A percentile compares a stretch with the other conserved stretches of the same genome.
Evolutionary conservation across 2,329 filamentous ascomycete species (phyloP).

Genomic region (Sporothrix protearum): DNA sequence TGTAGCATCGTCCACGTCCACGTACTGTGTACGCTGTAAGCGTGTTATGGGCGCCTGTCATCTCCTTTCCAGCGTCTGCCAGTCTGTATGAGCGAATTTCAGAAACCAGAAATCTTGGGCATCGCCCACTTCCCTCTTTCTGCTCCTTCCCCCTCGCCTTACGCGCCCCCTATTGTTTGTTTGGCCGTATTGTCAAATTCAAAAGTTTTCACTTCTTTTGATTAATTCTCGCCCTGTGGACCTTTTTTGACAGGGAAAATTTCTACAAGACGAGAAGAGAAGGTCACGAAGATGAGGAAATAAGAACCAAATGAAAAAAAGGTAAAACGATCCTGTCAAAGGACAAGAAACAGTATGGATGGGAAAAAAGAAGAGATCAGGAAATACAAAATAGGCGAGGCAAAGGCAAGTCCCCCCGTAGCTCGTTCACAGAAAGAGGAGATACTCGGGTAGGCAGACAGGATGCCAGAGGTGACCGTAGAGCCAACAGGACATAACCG

Average conservation of each 20-base stretch:
- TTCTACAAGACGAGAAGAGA: background rate
- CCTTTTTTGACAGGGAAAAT: background rate
- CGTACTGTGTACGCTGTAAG: background rate
- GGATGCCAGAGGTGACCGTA: background rate
- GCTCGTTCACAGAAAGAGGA: background rate
- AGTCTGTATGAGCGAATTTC: constrained; percentile 14
- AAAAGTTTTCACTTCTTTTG: background rate
- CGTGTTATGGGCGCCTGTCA: background rate
- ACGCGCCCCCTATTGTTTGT: background rate
- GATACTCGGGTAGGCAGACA: background rate
- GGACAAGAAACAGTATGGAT: background rate
- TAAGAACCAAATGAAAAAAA: background rate
- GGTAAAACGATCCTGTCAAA: background rate
- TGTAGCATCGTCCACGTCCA: background rate
- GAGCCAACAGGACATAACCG: background rate
- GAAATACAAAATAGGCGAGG: background rate
- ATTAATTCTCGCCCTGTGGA: constrained; percentile 2
- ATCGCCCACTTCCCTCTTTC: background rate
- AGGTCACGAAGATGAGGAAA: background rate
- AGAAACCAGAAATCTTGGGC: constrained; percentile 3
- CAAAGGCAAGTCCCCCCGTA: background rate
- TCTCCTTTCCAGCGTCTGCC: background rate
- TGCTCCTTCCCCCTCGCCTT: background rate
- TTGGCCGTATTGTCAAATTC: background rate
- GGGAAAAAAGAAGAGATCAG: background rate